These are phyloP conservation scores for Neoscytalidium dimidiatum DNA, from an alignment of 2,329 filamentous ascomycete species.

Conservation along the genomic window DNA sequence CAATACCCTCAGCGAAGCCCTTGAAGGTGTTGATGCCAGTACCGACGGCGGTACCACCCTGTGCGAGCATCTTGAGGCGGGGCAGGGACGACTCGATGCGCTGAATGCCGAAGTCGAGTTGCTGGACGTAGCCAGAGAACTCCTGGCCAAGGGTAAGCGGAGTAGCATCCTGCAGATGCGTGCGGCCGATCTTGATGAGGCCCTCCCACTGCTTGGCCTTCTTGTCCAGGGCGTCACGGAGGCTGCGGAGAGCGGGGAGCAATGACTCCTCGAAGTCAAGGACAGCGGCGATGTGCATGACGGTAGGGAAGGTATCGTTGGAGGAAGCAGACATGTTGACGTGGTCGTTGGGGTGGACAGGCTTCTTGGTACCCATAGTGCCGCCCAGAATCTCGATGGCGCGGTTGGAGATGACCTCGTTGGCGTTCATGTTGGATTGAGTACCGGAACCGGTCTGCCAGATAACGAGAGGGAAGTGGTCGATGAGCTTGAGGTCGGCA, in stretches of 20 bases:
- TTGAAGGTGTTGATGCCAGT: constrained; percentile 97
- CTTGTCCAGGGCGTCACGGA: constrained; percentile 80
- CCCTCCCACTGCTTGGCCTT: constrained; percentile 89
- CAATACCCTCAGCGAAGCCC: constrained; percentile 93
- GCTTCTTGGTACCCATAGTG: constrained; percentile 93
- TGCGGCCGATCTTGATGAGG: constrained; percentile 99
- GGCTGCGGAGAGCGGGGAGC: constrained; percentile 76
- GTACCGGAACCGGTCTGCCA: constrained; percentile 99
- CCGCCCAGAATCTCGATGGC: constrained; percentile 97
- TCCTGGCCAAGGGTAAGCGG: constrained; percentile 94
- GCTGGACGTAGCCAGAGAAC: constrained; percentile 95
- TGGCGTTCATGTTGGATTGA: constrained; percentile 99
- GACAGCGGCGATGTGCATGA: constrained; percentile 99
- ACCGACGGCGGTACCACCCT: constrained; percentile 95
- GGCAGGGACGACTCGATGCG: constrained; percentile 82
- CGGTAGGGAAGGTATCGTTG: constrained; percentile 98
- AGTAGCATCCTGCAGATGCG: constrained; percentile 95
- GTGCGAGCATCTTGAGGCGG: constrained; percentile 82
- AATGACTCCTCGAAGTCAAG: constrained; percentile 87
- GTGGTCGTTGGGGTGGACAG: constrained; percentile 98
- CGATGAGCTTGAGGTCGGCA: constrained; percentile 86
- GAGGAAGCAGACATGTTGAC: constrained; percentile 99
- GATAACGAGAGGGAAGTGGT: constrained; percentile 97
- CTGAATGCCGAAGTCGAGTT: constrained; percentile 88
- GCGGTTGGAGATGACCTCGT: constrained; percentile 99